Conservation (phyloP, 495 filamentous ascomycete genomes). For the Amniculicola lignicola region DNA sequence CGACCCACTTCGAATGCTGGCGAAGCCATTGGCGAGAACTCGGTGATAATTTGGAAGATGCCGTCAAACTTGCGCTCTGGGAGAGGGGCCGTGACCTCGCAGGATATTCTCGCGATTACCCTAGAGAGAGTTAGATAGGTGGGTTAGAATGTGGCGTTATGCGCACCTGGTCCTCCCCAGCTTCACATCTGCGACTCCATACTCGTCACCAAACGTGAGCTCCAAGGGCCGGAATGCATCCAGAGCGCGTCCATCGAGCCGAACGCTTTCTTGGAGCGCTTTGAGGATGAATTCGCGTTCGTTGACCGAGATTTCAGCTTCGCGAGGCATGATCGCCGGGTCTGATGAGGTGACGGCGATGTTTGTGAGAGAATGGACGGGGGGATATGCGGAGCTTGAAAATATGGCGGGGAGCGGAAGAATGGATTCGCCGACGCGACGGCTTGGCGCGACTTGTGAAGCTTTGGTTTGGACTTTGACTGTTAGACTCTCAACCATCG, state of each 20-base stretch:
- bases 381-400: not conserved
- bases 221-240: slow-evolving; percentile 75
- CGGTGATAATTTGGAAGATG: slow-evolving; percentile 84
- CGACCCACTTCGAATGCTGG: slow-evolving; percentile 85
- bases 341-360: slow-evolving; percentile 6
- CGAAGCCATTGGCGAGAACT: slow-evolving; percentile 88
- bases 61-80: slow-evolving; percentile 91
- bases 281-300: slow-evolving; percentile 44
- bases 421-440: slow-evolving; percentile 3
- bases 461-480: not conserved
- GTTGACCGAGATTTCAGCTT: slow-evolving; percentile 56
- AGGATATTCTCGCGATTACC: slow-evolving; percentile 79
- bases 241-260: slow-evolving; percentile 76
- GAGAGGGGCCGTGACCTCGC: slow-evolving; percentile 78
- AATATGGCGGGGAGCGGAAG: slow-evolving; percentile 24
- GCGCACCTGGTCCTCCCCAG: slow-evolving; percentile 84
- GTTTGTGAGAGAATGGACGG: slow-evolving; percentile 3
- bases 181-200: slow-evolving; percentile 84
- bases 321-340: slow-evolving; percentile 70
- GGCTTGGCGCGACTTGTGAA: slow-evolving; percentile 9
- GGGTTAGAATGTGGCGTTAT: not conserved
- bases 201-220: slow-evolving; percentile 81
- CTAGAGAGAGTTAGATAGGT: slow-evolving; percentile 48
- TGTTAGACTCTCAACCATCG: not conserved
- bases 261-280: slow-evolving; percentile 61